phyloP scores from a whole-genome alignment of 345 rosid genomes.

The Eucalyptus grandis region DNA sequence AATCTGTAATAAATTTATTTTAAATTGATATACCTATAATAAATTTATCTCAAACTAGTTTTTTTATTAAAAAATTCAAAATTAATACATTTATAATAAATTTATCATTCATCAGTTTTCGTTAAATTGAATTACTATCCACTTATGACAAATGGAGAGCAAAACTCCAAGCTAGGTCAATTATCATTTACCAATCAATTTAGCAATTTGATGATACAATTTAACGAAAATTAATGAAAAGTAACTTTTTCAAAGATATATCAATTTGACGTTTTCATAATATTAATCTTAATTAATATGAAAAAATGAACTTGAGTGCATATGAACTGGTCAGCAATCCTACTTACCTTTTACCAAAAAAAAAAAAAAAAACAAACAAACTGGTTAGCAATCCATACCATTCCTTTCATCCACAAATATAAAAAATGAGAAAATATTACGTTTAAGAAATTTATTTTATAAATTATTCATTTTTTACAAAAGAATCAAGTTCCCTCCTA shows the following conservation, averaged over 20 bases:
- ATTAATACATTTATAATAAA: too few relatives aligned
- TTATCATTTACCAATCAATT: fast-evolving
- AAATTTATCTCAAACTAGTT: fast-evolving
- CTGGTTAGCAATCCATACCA: fast-evolving
- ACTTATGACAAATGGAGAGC: fast-evolving
- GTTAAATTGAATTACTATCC: too few relatives aligned
- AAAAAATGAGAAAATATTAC: fast-evolving
- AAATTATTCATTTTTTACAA: fast-evolving
- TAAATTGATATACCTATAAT: fast-evolving
- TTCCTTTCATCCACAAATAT: not conserved
- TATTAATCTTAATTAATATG: not conserved
- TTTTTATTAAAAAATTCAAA: too few relatives aligned
- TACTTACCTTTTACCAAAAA: too few relatives aligned
- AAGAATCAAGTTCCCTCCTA: too few relatives aligned
- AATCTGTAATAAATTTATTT: too few relatives aligned
- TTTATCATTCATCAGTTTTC: fast-evolving
- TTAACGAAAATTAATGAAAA: fast-evolving
- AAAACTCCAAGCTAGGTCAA: too few relatives aligned
- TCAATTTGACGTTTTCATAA: fast-evolving
- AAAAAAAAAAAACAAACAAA: too few relatives aligned
- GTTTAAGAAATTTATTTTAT: fast-evolving
- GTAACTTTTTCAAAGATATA: fast-evolving
- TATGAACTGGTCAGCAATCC: not conserved
- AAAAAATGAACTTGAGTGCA: not conserved
- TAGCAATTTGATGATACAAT: fast-evolving